Evolutionary conservation across 257 asterid species (phyloP), one percentile per base, ranked within the genome.

Genomic region (Solanum raphanifolium): DNA sequence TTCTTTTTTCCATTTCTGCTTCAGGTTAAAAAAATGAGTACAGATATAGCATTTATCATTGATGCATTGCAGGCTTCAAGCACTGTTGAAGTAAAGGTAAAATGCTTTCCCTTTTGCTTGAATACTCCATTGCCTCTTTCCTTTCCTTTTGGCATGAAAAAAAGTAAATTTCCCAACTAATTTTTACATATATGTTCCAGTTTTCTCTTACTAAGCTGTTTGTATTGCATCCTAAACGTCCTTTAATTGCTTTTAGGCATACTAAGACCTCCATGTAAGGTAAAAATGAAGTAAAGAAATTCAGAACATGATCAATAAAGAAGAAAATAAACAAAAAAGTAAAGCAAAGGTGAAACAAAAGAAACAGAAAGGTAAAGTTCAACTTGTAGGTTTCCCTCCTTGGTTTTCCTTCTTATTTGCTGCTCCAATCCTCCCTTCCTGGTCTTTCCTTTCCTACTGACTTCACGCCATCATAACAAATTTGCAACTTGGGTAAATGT

Each of bases 1-100:
- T 72, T 78, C 31, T 68, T 48, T 82, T 79, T 72, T 15, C 71
- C 71, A 89, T 71, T 72, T 86, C 84, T 4, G 85, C 91, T 93
- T 88, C 96, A 97, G 99, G 94, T 97, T 81, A 94, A 92, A 89
- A 90, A 48, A 87, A 91, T 94, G 99, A 94, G 90, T 86, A 92
- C 89, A 41, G 98, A 95, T 84, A 89, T 96, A 88, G 90, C 95
- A 71, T 93, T 96, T 88, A 97, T 97, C 87, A 84, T 94, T 78
- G 94, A 94, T 85, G 94, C 99, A 38, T 91, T 97, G 92, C 94
- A 91, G 93, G 92, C 91, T 87, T 97, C 99, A 88, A 93, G 89
- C 90, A 91, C 95, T 65, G 86, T 96, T 88, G 99, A 97, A 95
- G 96, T 96, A 91, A 92, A 92, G 99, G 99, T 97, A 71, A 55